Evolutionary conservation across 2,329 filamentous ascomycete species (phyloP).

Genomic region (Epichloe sylvatica): DNA sequence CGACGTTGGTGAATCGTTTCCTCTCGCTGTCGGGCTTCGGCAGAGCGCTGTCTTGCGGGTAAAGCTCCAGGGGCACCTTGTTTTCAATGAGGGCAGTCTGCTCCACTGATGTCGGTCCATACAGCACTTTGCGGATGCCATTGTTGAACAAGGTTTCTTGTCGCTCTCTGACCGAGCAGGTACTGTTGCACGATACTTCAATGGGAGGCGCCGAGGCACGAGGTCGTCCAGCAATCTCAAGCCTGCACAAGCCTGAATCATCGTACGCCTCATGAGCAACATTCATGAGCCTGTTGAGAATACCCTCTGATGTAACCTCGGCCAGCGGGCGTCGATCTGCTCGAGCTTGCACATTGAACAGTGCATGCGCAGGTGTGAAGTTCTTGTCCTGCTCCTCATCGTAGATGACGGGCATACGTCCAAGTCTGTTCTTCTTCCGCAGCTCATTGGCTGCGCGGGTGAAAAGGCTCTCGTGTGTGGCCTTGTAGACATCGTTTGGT

Average conservation of each 20-base stretch:
- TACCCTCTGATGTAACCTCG: constrained; percentile 56
- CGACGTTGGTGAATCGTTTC: constrained; percentile 76
- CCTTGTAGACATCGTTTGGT: constrained; percentile 53
- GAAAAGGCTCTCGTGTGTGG: constrained; percentile 58
- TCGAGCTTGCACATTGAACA: constrained; percentile 68
- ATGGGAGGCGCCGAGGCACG: constrained; percentile 80
- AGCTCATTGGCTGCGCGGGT: constrained; percentile 54
- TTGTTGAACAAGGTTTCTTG: constrained; percentile 67
- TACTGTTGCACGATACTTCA: constrained; percentile 61
- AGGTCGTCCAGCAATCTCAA: constrained; percentile 73
- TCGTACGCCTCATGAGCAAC: constrained; percentile 53
- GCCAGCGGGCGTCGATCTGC: constrained; percentile 52
- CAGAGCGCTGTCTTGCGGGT: constrained; percentile 52
- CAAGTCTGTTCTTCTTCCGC: constrained; percentile 44
- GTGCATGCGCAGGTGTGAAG: constrained; percentile 58
- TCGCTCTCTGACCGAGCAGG: constrained; percentile 50
- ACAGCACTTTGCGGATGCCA: constrained; percentile 60
- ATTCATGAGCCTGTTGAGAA: constrained; percentile 64
- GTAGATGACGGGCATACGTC: constrained; percentile 55
- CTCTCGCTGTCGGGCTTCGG: constrained; percentile 70
- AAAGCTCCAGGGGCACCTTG: constrained; percentile 51
- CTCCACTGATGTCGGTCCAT: constrained; percentile 46
- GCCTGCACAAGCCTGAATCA: constrained; percentile 56
- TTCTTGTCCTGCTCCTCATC: constrained; percentile 47
- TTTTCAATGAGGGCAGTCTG: constrained; percentile 64